These are phyloP conservation scores for Protomyces inouyei DNA, from an alignment of 1,139 yeast species.

Conservation along the genomic window DNA sequence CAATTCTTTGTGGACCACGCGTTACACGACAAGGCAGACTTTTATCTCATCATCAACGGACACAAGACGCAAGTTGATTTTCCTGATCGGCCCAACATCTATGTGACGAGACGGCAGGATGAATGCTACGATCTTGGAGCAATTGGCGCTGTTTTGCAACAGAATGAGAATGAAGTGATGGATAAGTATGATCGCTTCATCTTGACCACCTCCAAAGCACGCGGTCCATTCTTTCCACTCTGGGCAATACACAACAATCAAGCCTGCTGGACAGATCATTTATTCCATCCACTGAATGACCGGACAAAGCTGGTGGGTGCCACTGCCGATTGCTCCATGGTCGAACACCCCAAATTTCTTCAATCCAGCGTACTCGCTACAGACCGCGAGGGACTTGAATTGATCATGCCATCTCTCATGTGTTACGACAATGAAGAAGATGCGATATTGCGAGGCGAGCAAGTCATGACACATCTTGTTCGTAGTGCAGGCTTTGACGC, in stretches of 20 bases:
- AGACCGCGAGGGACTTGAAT: constrained; percentile 6
- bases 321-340: constrained; percentile 5
- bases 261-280: constrained; percentile 12
- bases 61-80: background rate
- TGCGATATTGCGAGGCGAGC: constrained; percentile 9
- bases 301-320: constrained; percentile 7
- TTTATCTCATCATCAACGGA: constrained; percentile 16
- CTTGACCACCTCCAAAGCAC: constrained; percentile 6
- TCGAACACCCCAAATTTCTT: background rate
- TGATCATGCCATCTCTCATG: constrained; percentile 8
- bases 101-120: constrained; percentile 5
- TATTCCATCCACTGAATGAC: background rate
- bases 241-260: background rate
- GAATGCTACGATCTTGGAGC: constrained; percentile 18
- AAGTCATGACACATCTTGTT: background rate
- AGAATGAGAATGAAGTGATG: background rate
- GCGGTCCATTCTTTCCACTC: constrained; percentile 21
- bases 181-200: constrained; percentile 16
- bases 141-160: constrained; percentile 3
- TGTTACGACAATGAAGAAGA: background rate
- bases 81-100: constrained; percentile 3
- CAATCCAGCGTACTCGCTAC: constrained; percentile 10
- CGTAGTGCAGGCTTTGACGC: constrained; percentile 22
- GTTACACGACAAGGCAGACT: constrained; percentile 19
- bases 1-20: constrained; percentile 20